Conservation (phyloP, 768 basidiomycete species). For the Auricularia cornea region DNA sequence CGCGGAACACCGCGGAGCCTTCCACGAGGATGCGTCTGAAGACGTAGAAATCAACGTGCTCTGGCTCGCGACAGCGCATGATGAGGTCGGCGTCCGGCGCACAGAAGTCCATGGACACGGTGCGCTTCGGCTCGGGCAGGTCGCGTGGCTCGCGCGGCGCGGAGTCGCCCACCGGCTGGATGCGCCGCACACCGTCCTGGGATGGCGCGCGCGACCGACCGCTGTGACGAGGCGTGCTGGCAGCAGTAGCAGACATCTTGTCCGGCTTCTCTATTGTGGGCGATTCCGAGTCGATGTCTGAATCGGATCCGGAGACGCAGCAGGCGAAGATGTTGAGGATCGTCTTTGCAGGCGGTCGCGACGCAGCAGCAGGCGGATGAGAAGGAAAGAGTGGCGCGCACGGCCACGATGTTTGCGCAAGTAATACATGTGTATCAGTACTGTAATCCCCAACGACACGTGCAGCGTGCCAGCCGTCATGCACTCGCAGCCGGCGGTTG, state of each 20-base stretch:
- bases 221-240: too few species aligned
- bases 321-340: not conserved
- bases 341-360: not conserved
- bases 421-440: not conserved
- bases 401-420: not conserved
- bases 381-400: not conserved
- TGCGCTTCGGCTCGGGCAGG: not conserved
- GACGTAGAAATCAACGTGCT: slow-evolving; percentile 43
- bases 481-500: slow-evolving; percentile 1
- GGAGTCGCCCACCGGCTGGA: too few species aligned
- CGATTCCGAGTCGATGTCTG: not conserved
- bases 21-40: slow-evolving; percentile 54
- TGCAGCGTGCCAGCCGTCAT: not conserved
- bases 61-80: slow-evolving; percentile 25
- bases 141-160: not conserved
- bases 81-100: slow-evolving; percentile 45
- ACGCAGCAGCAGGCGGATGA: not conserved
- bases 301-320: not conserved
- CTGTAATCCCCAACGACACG: not conserved
- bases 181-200: too few species aligned
- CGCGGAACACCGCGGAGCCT: slow-evolving; percentile 59
- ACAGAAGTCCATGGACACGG: slow-evolving; percentile 13
- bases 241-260: too few species aligned
- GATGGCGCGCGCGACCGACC: too few species aligned
- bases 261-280: too few species aligned